A percentile compares a stretch with the other conserved stretches of the same genome.
Conservation (phyloP, 768 basidiomycete genomes). For the Dioszegia crocea region DNA sequence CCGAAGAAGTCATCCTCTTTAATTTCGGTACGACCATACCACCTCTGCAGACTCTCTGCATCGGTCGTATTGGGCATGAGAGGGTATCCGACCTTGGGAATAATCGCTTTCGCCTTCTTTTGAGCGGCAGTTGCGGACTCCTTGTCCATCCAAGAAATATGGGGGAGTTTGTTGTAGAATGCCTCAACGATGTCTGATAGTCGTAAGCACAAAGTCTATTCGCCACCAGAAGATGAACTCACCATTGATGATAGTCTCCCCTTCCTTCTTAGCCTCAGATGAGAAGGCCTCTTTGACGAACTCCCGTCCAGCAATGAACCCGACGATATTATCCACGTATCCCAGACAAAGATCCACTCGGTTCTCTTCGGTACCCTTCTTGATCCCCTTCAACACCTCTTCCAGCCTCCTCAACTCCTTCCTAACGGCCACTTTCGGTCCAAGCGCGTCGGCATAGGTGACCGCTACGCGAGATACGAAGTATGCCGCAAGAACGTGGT, state of each 20-base stretch:
- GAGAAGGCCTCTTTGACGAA: constrained; percentile 59
- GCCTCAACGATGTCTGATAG: constrained; percentile 64
- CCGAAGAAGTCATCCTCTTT: constrained; percentile 71
- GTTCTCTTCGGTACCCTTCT: constrained; percentile 78
- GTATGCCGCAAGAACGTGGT: constrained; percentile 78
- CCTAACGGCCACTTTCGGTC: constrained; percentile 72
- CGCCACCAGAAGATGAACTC: constrained; percentile 14
- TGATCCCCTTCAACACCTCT: constrained; percentile 74
- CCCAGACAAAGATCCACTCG: constrained; percentile 77
- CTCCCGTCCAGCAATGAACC: constrained; percentile 80
- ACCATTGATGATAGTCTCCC: constrained; percentile 78
- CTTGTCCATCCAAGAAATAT: constrained; percentile 88
- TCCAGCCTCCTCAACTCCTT: constrained; percentile 65
- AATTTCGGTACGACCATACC: constrained; percentile 67
- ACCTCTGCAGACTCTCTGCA: constrained; percentile 64
- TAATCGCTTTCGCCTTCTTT: constrained; percentile 78
- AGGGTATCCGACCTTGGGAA: constrained; percentile 91
- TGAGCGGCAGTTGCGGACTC: constrained; percentile 74
- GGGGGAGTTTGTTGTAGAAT: constrained; percentile 70
- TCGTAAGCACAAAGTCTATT: constrained; percentile 1
- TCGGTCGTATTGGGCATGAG: constrained; percentile 73
- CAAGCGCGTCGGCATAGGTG: constrained; percentile 61
- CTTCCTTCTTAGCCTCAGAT: constrained; percentile 72
- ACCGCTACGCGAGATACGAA: constrained; percentile 73
- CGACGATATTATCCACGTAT: constrained; percentile 66